Base-by-base conservation (phyloP, 768 basidiomycete genomes). In the Auricularia sp. region DNA sequence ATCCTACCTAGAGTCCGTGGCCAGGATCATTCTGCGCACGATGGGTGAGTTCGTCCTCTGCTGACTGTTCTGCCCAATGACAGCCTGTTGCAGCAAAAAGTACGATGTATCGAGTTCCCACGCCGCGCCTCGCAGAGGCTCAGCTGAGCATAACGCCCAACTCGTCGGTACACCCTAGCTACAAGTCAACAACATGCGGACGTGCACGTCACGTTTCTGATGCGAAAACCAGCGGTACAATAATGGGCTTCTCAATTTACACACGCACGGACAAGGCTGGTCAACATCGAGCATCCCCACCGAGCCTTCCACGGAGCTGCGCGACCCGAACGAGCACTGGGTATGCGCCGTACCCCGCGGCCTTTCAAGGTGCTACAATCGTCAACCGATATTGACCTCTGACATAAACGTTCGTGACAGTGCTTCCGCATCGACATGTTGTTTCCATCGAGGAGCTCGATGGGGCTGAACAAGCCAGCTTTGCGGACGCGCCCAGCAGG, bases 241-340 rank as follows among this genome's bases (percentile, higher is more conserved):
- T 93, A 79, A 95, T 95, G 94, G 94, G 94, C 11, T 95, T 92
- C 72, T 92, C 90, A 6, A 96, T 71, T 91, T 92, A 33, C 94
- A 96, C 72, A 92, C 94, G 0, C 94, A 96, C 73, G 91, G 93
- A 23, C 94, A 97, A 74, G 84, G 87, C 18, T 93, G 92, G 90
- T 88, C 91, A 3, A 74, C 87, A 3, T 90, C 88, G 3, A 78
- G 78, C 16, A 76, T 93, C 6, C 93, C 92, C 0, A 82, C 84
- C 1, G 73, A 89, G 33, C 86, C 90, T 1, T 78, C 86, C 1
- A 84, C 78, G 62, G 92, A 93, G 70, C 76, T 93, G 5, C 70
- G 70, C 2, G 83, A 83, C 43, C 73, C 80, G 72, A 90, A 91
- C 69, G 82, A 84, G 18, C 81, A 88, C 70, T 97, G 91, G 84